These are phyloP conservation scores for Nothophoma quercina DNA, from an alignment of 2,329 filamentous ascomycete species.

Conservation along the genomic window DNA sequence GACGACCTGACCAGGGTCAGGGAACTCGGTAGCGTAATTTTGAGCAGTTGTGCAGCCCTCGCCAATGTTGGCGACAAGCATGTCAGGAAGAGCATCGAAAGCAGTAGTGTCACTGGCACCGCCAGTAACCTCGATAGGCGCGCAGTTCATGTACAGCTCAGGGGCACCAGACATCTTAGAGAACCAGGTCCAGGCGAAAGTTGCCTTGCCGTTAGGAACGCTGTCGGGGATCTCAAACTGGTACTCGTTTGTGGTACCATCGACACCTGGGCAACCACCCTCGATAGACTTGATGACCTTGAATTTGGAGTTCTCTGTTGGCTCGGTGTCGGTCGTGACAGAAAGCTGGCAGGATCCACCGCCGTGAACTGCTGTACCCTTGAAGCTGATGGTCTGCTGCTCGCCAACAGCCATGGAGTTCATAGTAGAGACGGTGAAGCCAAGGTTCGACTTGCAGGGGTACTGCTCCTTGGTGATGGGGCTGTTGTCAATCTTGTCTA, in stretches of 20 bases:
- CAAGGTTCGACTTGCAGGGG: constrained; percentile 67
- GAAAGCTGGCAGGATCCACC: constrained; percentile 91
- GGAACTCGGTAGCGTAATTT: constrained; percentile 66
- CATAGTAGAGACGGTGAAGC: constrained; percentile 42
- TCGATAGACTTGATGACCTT: constrained; percentile 90
- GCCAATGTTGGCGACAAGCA: constrained; percentile 75
- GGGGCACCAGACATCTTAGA: constrained; percentile 80
- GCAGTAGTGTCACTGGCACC: constrained; percentile 60
- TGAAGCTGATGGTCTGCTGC: constrained; percentile 68
- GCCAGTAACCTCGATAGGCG: constrained; percentile 70
- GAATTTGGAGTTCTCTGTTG: constrained; percentile 67
- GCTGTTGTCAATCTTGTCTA: constrained; percentile 62
- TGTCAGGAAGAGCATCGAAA: constrained; percentile 71
- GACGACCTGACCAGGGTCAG: constrained; percentile 68
- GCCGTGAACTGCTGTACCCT: constrained; percentile 79
- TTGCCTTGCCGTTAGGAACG: constrained; percentile 78
- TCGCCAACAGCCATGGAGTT: constrained; percentile 69
- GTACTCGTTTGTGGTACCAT: constrained; percentile 68
- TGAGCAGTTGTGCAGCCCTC: constrained; percentile 62
- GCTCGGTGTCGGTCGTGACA: constrained; percentile 71
- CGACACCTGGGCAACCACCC: constrained; percentile 79
- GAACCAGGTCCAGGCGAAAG: constrained; percentile 92
- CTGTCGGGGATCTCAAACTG: constrained; percentile 74
- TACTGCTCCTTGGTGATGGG: constrained; percentile 73
- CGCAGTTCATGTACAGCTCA: constrained; percentile 93